Base-by-base conservation (phyloP, 2,329 filamentous ascomycete genomes). In the Neonectria ditissima region DNA sequence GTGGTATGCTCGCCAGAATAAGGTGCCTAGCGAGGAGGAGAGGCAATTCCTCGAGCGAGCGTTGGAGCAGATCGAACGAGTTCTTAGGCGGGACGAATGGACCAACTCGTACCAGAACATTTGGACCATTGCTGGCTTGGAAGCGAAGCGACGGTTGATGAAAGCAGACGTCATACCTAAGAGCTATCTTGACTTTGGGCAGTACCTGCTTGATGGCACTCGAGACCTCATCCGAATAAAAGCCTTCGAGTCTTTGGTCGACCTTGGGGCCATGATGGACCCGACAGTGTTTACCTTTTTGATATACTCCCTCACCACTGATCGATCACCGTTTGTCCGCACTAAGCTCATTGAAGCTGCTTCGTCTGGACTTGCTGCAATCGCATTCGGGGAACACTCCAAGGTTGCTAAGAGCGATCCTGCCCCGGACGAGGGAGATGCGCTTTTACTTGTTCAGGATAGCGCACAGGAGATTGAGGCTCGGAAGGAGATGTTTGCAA, bases 41-140 rank as follows among this genome's bases (percentile, higher is more conserved):
- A 79, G 79, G 62, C 80, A 77, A 50, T 89, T 87, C 59, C 79
- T 87, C 8, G 81, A 83, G 10, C 79, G 81, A 55, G 86, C 85
- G 3, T 73, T 89, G 47, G 86, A 87, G 57, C 88, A 91, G 74
- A 89, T 92, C 50, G 88, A 91, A 69, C 84, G 89, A 56, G 88
- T 89, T 69, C 84, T 89, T 51, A 83, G 89, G 22, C 89, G 89
- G 79, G 89, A 92, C 72, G 88, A 91, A 73, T 91, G 89, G 84
- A 87, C 87, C 16, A 82, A 86, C 63, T 91, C 89, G 3, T 90
- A 89, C 72, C 88, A 91, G 63, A 92, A 91, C 65, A 83, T 89
- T 58, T 89, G 87, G 82, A 90, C 89, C 18, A 83, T 84, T 65
- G 86, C 89, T 18, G 86, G 86, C 4, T 77, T 91, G 45, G 84